Conservation (phyloP, 192 early-diverging fungal genomes). For the Geranomyces michiganensis region DNA sequence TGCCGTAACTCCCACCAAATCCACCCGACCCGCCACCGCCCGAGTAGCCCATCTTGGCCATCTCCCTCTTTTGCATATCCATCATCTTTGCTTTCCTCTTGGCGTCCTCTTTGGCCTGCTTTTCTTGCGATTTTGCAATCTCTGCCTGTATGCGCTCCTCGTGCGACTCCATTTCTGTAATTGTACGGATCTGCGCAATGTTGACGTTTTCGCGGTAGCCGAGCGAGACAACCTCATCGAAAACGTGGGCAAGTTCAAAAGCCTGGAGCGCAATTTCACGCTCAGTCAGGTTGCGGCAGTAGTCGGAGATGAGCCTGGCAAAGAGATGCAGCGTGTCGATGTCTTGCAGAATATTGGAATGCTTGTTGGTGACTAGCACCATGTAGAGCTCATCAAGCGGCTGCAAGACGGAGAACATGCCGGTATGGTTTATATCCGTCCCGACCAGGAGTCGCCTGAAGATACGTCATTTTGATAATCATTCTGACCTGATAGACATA, state of each 20-base stretch:
- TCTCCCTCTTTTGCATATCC: slow-evolving; percentile 86
- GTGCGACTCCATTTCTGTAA: slow-evolving; percentile 96
- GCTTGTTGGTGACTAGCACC: slow-evolving; percentile 93
- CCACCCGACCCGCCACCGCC: slow-evolving; percentile 56
- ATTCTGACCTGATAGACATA: slow-evolving; percentile 87
- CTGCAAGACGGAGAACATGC: slow-evolving; percentile 36
- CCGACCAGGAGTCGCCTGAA: background rate
- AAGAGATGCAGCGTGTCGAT: slow-evolving; percentile 96
- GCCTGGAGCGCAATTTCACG: slow-evolving; percentile 81
- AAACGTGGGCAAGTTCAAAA: slow-evolving; percentile 88
- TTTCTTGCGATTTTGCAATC: slow-evolving; percentile 89
- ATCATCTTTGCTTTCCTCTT: slow-evolving; percentile 89
- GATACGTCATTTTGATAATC: background rate
- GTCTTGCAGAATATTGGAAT: slow-evolving; percentile 97
- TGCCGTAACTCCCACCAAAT: slow-evolving; percentile 39
- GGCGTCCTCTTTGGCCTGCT: slow-evolving; percentile 95
- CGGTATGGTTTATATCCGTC: too few species aligned
- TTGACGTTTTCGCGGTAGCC: slow-evolving; percentile 89
- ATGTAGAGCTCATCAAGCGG: slow-evolving; percentile 94
- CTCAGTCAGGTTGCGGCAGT: slow-evolving; percentile 84
- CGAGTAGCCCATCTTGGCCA: slow-evolving; percentile 41
- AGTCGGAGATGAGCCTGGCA: slow-evolving; percentile 87
- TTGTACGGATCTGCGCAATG: slow-evolving; percentile 87
- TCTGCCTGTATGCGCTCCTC: slow-evolving; percentile 97
- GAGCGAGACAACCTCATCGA: slow-evolving; percentile 94